Evolutionary conservation across 768 basidiomycete genomes (phyloP), one percentile per base, ranked within the genome.

Genomic region (Udeniomyces megalosporus): DNA sequence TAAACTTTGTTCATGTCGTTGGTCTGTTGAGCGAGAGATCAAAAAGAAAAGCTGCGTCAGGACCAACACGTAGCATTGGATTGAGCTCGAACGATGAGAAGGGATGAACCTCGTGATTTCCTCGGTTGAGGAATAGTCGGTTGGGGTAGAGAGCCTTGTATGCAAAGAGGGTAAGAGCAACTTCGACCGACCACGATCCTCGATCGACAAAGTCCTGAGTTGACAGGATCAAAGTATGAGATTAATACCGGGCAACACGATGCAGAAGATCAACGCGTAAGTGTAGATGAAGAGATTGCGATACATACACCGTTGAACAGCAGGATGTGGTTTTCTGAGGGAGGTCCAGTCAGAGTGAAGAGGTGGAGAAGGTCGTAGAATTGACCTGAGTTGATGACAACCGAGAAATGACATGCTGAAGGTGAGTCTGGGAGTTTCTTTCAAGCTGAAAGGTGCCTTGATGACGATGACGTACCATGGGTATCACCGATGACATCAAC

Each of bases 141-240:
- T 81, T 81, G 3, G 93, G 93, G 74, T 88, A 90, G 60, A 96
- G 75, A 92, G 92, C 97, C 78, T 99, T 99, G 75, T 85, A 95
- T 12, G 92, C 88, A 70, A 99, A 88, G 4, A 92, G 84, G 17
- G 86, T 83, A 65, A 97, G 75, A 63, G 92, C 90, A 62, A 97
- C 71, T 56, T 74, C 73, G 22, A 74, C 69, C 2, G 71, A 72
- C 73, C 73, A 74, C 14, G 69, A 70, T n/a, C 92, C 92, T 65
- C 93, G 82, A 73, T 99, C 93, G 42, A 99, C 93, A 51, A 97
- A 84, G 77, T 99, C 93, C 91, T 88, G 71, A 89, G 90, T 24
- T 1, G 84, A 91, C 90, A 55, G 92, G 75, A 52, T 91, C 72
- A 68, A 83, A 14, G 5, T 17, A 47, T 49, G 34, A 35, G 11